Evolutionary conservation across 2,329 filamentous ascomycete species (phyloP).

Genomic region (Ustulina deusta): DNA sequence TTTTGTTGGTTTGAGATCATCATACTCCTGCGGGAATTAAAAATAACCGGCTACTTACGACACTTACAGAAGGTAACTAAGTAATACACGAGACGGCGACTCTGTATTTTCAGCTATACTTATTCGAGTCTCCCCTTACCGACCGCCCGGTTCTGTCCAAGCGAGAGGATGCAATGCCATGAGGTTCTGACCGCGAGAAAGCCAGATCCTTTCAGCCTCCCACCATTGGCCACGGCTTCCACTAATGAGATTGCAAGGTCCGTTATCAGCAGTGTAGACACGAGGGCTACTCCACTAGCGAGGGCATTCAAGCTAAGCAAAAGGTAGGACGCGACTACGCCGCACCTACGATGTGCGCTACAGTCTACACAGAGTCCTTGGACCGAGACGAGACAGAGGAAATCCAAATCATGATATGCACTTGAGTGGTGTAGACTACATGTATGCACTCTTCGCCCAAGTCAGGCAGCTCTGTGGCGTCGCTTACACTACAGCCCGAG

Average conservation of each 20-base stretch:
- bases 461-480: neutral
- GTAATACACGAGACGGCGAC: neutral
- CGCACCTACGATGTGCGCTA: neutral
- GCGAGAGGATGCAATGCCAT: conserved; percentile 19
- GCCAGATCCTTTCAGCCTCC: conserved; percentile 31
- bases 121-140: conserved; percentile 25
- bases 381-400: neutral
- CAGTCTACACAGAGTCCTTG: neutral
- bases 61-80: neutral
- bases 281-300: conserved; percentile 1
- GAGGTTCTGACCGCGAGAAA: conserved; percentile 21
- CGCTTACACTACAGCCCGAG: no score
- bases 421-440: neutral
- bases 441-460: neutral
- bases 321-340: neutral
- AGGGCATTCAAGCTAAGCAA: conserved; percentile 1
- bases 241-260: conserved; percentile 11
- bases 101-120: neutral
- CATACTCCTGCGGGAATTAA: conserved; percentile 8
- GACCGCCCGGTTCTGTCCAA: conserved; percentile 26
- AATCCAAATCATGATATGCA: conserved; percentile 13
- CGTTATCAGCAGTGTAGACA: conserved; percentile 15
- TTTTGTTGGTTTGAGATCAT: conserved; percentile 1
- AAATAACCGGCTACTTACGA: conserved; percentile 2
- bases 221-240: neutral